These are phyloP conservation scores for Phytophthora sansomeana DNA, from an alignment of 352 stramenopile species.

Conservation along the genomic window DNA sequence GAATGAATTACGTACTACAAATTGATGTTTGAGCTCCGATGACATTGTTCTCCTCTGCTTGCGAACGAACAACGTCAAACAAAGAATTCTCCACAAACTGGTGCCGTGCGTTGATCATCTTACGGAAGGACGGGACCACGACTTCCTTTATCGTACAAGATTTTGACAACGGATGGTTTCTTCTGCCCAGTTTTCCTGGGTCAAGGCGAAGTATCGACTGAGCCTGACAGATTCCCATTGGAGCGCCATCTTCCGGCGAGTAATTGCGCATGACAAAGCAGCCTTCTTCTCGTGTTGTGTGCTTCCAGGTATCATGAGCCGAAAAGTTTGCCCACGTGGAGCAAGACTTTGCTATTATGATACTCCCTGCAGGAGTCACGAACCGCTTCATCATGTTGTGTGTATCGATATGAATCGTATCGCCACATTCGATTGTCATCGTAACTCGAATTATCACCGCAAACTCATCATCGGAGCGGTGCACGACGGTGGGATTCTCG, in stretches of 20 bases:
- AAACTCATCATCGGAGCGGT: too few relatives aligned
- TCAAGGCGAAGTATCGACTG: conserved; percentile 5
- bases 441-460: too few relatives aligned
- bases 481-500: too few relatives aligned
- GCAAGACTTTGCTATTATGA: neutral
- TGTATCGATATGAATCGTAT: neutral
- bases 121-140: conserved; percentile 16
- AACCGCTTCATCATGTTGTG: neutral
- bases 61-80: conserved; percentile 7
- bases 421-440: neutral
- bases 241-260: too few relatives aligned
- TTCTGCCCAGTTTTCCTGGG: neutral
- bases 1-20: too few relatives aligned
- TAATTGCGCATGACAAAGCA: conserved; percentile 9
- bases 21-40: too few relatives aligned
- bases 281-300: neutral
- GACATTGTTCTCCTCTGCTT: too few relatives aligned
- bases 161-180: neutral
- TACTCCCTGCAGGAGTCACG: too few relatives aligned
- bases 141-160: conserved; percentile 13
- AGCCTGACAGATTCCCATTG: conserved; percentile 4
- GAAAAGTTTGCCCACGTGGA: neutral
- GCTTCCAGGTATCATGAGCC: neutral
- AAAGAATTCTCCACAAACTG: conserved; percentile 26
- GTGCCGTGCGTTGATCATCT: conserved; percentile 11